Evolutionary conservation across 2,329 filamentous ascomycete species (phyloP).

Genomic region (Elsinoe fawcettii): DNA sequence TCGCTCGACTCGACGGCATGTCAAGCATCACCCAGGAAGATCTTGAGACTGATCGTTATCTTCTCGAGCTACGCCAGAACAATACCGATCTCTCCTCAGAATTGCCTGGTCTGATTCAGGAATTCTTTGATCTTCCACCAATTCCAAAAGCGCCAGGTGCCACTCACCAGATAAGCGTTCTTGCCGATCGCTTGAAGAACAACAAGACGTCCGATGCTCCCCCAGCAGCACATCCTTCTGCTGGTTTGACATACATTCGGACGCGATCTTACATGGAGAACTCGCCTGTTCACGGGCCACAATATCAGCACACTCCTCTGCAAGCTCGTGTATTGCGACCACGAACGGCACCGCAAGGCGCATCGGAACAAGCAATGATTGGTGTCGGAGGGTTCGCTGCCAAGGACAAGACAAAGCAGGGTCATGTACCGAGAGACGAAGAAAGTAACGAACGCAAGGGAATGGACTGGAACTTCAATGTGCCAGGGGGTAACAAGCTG

Average conservation of each 20-base stretch:
- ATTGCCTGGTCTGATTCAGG: conserved; percentile 46
- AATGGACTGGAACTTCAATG: conserved; percentile 35
- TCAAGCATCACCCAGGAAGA: conserved; percentile 3
- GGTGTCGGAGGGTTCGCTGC: conserved; percentile 41
- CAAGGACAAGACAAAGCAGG: conserved; percentile 25
- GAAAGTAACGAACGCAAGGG: conserved; percentile 35
- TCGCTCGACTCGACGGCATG: conserved; percentile 14
- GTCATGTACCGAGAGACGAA: conserved; percentile 32
- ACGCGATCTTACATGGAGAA: conserved; percentile 50
- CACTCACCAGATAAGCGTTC: not conserved
- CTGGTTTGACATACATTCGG: conserved; percentile 54
- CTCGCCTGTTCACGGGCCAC: conserved; percentile 55
- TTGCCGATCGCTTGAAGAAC: not conserved
- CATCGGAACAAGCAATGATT: conserved; percentile 29
- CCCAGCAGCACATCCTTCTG: conserved; percentile 57
- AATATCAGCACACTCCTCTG: conserved; percentile 44
- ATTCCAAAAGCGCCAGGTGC: conserved; percentile 32
- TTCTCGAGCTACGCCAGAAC: conserved; percentile 38
- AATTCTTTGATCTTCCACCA: conserved; percentile 50
- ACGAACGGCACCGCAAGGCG: conserved; percentile 31
- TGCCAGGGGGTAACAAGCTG: conserved; percentile 46
- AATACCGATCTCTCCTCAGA: conserved; percentile 40
- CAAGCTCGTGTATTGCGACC: conserved; percentile 51
- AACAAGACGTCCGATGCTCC: conserved; percentile 35
- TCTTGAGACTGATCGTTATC: conserved; percentile 17